phyloP scores from a whole-genome alignment of 2,329 filamentous ascomycete genomes.

The Fusarium pininemorale region DNA sequence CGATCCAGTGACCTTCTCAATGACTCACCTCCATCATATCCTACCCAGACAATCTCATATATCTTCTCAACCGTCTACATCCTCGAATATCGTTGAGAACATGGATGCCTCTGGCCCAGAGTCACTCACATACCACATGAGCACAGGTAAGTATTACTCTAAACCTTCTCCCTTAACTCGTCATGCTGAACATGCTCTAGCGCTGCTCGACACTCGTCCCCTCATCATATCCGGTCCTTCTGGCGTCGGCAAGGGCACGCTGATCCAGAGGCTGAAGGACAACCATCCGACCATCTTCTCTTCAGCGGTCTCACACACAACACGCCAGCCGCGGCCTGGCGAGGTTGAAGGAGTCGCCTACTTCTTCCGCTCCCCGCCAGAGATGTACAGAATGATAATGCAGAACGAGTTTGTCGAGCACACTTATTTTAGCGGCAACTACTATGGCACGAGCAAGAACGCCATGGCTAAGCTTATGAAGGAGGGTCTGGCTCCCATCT shows the following conservation, averaged over 20 bases:
- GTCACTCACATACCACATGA: too few species aligned
- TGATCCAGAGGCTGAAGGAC: neutral
- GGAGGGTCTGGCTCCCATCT: fast-evolving
- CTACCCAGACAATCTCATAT: too few species aligned
- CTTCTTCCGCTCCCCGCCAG: neutral
- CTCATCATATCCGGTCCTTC: neutral
- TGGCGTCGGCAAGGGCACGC: neutral
- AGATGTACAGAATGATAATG: neutral
- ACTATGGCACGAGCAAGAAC: neutral
- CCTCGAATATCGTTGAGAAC: too few species aligned
- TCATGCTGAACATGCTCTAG: neutral
- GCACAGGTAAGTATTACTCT: neutral
- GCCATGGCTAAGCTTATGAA: neutral
- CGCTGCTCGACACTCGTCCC: neutral
- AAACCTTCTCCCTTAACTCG: fast-evolving
- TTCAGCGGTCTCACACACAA: neutral
- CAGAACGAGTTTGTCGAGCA: neutral
- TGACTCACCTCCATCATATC: neutral
- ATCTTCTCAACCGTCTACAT: neutral
- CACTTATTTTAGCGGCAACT: neutral
- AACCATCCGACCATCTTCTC: neutral
- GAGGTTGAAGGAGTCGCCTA: neutral
- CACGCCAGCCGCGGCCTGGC: neutral
- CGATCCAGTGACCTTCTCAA: too few species aligned
- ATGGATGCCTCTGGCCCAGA: neutral